Evolutionary conservation across 2,329 filamentous ascomycete genomes (phyloP).

Genomic region (Fusarium chlamydosporum): DNA sequence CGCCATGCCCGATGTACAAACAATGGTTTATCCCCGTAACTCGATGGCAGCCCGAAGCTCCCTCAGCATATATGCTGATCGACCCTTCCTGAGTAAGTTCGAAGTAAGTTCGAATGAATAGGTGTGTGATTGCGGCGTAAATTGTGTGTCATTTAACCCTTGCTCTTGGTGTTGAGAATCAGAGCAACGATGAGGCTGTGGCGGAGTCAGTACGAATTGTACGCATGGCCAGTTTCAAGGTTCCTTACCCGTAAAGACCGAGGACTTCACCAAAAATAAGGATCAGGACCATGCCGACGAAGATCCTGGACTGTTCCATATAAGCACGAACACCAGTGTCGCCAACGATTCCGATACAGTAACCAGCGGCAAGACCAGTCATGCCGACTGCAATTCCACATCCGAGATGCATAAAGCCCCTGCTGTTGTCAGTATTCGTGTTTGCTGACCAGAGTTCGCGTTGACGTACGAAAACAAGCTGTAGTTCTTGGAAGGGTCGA

Average conservation of each 20-base stretch:
- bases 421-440: constrained; percentile 54
- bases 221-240: neutral
- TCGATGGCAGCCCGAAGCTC: constrained; percentile 29
- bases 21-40: constrained; percentile 51
- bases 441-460: neutral
- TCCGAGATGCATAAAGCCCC: constrained; percentile 93
- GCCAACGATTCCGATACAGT: constrained; percentile 95
- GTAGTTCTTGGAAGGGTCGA: constrained; percentile 80
- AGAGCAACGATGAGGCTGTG: constrained; percentile 89
- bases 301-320: constrained; percentile 96
- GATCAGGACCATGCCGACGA: constrained; percentile 98
- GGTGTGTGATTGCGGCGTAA: constrained; percentile 7
- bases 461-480: constrained; percentile 82
- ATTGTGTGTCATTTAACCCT: constrained; percentile 61
- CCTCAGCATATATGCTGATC: constrained; percentile 36
- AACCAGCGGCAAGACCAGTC: constrained; percentile 92
- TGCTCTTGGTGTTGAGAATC: constrained; percentile 90
- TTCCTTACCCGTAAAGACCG: constrained; percentile 90
- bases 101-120: constrained; percentile 11
- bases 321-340: constrained; percentile 94
- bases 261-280: constrained; percentile 98
- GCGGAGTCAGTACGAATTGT: constrained; percentile 16
- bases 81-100: constrained; percentile 9
- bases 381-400: constrained; percentile 92
- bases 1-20: constrained; percentile 58